phyloP scores from a whole-genome alignment of 2,329 filamentous ascomycete genomes.

The Fusarium agapanthi region DNA sequence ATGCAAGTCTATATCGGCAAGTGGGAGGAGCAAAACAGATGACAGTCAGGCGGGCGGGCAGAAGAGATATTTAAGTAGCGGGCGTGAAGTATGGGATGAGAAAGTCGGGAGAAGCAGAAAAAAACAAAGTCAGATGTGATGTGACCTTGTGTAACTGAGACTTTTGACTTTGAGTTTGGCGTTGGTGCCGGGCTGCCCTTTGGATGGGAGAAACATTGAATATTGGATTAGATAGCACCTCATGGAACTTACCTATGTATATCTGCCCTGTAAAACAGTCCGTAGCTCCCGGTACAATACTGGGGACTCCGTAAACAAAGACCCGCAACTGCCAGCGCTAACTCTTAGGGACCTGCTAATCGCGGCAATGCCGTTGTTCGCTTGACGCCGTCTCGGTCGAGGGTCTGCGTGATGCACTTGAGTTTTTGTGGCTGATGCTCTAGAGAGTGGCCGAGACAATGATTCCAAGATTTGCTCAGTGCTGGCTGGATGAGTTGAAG shows the following conservation, averaged over 20 bases:
- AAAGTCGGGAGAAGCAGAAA: background rate
- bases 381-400: constrained; percentile 33
- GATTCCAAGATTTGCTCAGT: background rate
- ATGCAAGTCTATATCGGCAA: constrained; percentile 24
- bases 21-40: too few species aligned
- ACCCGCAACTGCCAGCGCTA: constrained; percentile 40
- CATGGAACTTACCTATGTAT: constrained; percentile 25
- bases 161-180: background rate
- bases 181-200: constrained; percentile 22
- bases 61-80: background rate
- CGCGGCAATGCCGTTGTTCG: constrained; percentile 42
- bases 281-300: constrained; percentile 41
- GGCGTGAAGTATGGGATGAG: background rate
- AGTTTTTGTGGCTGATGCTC: background rate
- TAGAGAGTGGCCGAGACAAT: background rate
- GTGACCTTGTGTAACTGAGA: constrained; percentile 35
- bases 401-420: constrained; percentile 5
- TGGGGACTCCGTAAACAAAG: constrained; percentile 30
- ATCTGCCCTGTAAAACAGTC: constrained; percentile 31
- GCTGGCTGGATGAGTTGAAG: background rate
- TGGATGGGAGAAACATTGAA: constrained; percentile 36
- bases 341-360: constrained; percentile 35
- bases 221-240: constrained; percentile 32
- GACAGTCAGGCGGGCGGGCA: background rate
- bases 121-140: constrained; percentile 19